A percentile compares a stretch with the other conserved stretches of the same genome.
These are phyloP conservation scores for Microdochium trichocladiopsis DNA, from an alignment of 2,329 filamentous ascomycete genomes.

Conservation along the genomic window DNA sequence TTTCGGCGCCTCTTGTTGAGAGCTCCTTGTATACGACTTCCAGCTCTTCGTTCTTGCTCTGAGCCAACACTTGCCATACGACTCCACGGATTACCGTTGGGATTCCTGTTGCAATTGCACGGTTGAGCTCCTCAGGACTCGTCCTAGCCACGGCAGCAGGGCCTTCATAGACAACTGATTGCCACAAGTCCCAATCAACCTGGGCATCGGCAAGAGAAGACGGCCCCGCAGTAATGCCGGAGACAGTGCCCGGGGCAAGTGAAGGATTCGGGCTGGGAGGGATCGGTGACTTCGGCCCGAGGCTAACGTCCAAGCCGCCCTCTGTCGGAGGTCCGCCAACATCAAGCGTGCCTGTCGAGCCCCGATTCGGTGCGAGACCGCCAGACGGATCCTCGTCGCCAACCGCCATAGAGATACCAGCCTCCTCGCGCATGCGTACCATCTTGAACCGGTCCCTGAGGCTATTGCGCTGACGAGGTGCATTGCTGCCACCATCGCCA, in stretches of 20 bases:
- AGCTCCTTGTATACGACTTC: conserved; percentile 84
- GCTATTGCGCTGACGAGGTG: conserved; percentile 48
- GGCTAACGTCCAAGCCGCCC: conserved; percentile 13
- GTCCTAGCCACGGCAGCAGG: conserved; percentile 81
- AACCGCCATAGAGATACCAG: conserved; percentile 41
- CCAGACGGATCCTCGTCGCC: conserved; percentile 46
- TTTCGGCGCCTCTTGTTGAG: conserved; percentile 71
- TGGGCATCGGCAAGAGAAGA: conserved; percentile 63
- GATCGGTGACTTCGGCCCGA: conserved; percentile 37
- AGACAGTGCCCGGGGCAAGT: conserved; percentile 77
- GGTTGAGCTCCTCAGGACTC: conserved; percentile 82
- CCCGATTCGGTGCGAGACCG: conserved; percentile 18
- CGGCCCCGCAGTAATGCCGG: conserved; percentile 71
- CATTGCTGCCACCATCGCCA: conserved; percentile 32
- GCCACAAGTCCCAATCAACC: conserved; percentile 99
- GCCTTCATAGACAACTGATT: conserved; percentile 90
- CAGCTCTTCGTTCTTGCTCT: conserved; percentile 88
- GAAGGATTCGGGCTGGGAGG: conserved; percentile 60
- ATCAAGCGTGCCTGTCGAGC: conserved; percentile 9
- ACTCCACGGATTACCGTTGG: conserved; percentile 95
- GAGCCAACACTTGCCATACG: conserved; percentile 94
- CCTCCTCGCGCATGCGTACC: conserved; percentile 68
- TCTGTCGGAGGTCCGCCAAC: conserved; percentile 17
- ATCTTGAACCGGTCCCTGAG: conserved; percentile 74
- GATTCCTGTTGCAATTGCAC: conserved; percentile 87